Conservation (phyloP, 176 grass and related monocot genomes). For the Olyra latifolia region DNA sequence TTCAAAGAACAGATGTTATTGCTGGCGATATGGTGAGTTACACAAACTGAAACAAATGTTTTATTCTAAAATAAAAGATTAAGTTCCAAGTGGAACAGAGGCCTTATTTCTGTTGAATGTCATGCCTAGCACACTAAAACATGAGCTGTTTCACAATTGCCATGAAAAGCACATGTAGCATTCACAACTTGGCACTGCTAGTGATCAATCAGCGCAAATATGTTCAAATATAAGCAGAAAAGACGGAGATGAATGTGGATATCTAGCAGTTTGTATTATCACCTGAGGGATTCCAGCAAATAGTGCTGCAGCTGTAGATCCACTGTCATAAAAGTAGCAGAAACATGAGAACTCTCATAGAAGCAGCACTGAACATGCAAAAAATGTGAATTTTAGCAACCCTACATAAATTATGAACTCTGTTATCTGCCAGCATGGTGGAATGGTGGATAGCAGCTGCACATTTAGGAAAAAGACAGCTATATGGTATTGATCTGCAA, state of each 20-base stretch:
- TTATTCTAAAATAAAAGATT: not conserved
- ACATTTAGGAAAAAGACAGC: conserved; percentile 83
- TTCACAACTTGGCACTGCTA: not conserved
- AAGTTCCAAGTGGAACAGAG: not conserved
- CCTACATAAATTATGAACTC: not conserved
- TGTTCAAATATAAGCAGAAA: not conserved
- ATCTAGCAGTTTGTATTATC: not conserved
- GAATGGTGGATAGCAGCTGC: conserved; percentile 74
- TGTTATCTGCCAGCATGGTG: conserved; percentile 84
- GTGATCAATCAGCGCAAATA: not conserved
- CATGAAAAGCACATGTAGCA: not conserved
- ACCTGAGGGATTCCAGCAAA: conserved; percentile 82
- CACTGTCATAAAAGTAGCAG: conserved; percentile 50
- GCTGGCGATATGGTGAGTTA: not conserved
- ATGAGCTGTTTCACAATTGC: not conserved
- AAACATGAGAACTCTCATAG: conserved; percentile 1
- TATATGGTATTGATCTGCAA: conserved; percentile 86
- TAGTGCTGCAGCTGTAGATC: conserved; percentile 78
- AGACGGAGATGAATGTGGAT: not conserved
- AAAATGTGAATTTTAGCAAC: too few species aligned
- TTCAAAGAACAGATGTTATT: conserved; percentile 4
- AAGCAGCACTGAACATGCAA: not conserved
- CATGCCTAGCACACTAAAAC: not conserved
- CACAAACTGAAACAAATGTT: not conserved
- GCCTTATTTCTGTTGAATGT: not conserved